Conservation (phyloP, 2,329 filamentous ascomycete genomes). For the Coccinonectria pachysandricola region DNA sequence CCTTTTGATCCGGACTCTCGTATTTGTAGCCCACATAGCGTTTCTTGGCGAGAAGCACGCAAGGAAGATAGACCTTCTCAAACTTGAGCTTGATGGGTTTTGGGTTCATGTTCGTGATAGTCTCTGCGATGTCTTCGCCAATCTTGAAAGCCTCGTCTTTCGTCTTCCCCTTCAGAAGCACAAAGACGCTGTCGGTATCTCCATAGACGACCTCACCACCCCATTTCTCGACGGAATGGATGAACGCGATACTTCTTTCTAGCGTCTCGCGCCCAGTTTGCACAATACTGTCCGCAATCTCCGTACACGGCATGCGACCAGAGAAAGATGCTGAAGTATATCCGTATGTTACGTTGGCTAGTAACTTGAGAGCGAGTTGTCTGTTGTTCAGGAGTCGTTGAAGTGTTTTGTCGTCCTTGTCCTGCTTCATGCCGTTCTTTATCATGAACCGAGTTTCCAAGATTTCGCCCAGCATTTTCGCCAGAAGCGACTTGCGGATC, state of each 20-base stretch:
- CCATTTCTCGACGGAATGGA: constrained; percentile 82
- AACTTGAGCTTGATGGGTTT: constrained; percentile 92
- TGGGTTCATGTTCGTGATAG: constrained; percentile 82
- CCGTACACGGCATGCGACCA: constrained; percentile 92
- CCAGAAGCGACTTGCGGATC: constrained; percentile 80
- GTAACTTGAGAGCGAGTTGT: constrained; percentile 85
- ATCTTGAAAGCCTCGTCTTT: constrained; percentile 84
- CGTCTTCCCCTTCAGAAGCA: constrained; percentile 79
- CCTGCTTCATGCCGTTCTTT: constrained; percentile 89
- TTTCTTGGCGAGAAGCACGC: constrained; percentile 89
- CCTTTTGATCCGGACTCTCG: constrained; percentile 62
- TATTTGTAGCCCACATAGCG: constrained; percentile 98
- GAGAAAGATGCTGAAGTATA: constrained; percentile 97
- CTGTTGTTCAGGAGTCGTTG: constrained; percentile 87
- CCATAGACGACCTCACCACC: constrained; percentile 95
- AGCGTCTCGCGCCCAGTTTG: constrained; percentile 92
- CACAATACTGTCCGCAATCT: constrained; percentile 97
- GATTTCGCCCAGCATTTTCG: constrained; percentile 94
- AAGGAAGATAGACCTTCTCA: constrained; percentile 96
- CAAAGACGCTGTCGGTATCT: constrained; percentile 91
- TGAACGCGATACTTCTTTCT: constrained; percentile 84
- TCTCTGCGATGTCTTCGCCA: constrained; percentile 81
- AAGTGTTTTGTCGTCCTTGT: constrained; percentile 76
- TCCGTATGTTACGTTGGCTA: constrained; percentile 98
- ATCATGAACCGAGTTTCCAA: constrained; percentile 96